Percentiles rank a stretch among this genome's conserved stretches.
phyloP scores from a whole-genome alignment of 768 basidiomycete genomes.

The Zangia roseola region DNA sequence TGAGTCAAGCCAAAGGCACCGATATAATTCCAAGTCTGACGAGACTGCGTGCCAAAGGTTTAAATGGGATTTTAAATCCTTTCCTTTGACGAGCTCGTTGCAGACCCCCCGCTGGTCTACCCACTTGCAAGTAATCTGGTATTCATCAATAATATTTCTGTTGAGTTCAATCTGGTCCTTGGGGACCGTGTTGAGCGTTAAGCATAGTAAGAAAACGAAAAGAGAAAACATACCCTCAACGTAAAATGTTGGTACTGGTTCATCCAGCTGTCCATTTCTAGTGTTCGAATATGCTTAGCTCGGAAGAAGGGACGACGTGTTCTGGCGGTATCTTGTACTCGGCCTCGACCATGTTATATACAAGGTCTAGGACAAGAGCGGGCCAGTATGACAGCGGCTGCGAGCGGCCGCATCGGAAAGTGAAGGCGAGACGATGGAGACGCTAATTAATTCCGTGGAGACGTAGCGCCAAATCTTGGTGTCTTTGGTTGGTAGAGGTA shows the following conservation, averaged over 20 bases:
- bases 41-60: neutral
- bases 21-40: neutral
- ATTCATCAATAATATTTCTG: neutral
- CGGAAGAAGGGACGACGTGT: neutral
- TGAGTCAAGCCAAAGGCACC: slow-evolving; percentile 6
- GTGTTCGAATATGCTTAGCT: neutral
- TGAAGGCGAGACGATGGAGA: neutral
- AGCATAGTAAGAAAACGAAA: neutral
- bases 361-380: neutral
- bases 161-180: slow-evolving; percentile 9
- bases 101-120: neutral
- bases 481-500: neutral
- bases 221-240: neutral
- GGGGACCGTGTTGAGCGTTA: neutral
- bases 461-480: neutral
- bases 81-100: neutral
- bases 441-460: neutral
- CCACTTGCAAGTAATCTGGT: slow-evolving; percentile 5
- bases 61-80: slow-evolving; percentile 8
- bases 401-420: neutral
- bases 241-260: neutral
- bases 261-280: neutral
- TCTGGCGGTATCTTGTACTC: neutral
- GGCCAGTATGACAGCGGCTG: neutral
- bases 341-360: slow-evolving; percentile 5